phyloP scores from a whole-genome alignment of 1,284 basidiomycete species.

The Anthracocystis walkeri region DNA sequence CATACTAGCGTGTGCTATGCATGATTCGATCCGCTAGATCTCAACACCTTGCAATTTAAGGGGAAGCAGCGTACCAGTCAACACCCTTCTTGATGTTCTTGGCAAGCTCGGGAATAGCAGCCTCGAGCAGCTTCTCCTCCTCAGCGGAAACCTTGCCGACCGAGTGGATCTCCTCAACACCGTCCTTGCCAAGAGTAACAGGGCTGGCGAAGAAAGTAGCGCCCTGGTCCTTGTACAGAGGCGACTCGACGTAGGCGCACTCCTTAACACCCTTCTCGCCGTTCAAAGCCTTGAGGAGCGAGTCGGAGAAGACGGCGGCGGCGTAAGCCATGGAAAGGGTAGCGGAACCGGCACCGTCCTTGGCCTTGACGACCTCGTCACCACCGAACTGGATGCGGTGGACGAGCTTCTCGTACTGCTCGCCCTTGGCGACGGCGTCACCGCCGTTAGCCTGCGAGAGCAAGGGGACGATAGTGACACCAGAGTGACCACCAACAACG shows the following conservation, averaged over 20 bases:
- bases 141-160: conserved; percentile 65
- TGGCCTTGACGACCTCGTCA: conserved; percentile 92
- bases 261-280: conserved; percentile 88
- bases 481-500: conserved; percentile 96
- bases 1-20: no score
- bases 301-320: conserved; percentile 75
- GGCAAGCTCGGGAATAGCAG: conserved; percentile 65
- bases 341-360: conserved; percentile 86
- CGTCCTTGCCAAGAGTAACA: conserved; percentile 65
- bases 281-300: conserved; percentile 84
- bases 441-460: conserved; percentile 88
- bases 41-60: conserved; percentile 34
- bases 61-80: conserved; percentile 61
- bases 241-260: conserved; percentile 86
- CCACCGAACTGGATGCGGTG: conserved; percentile 93
- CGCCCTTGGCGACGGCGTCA: conserved; percentile 72
- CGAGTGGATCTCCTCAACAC: conserved; percentile 67
- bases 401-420: conserved; percentile 73
- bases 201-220: conserved; percentile 72
- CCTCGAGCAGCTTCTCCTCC: conserved; percentile 69
- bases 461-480: conserved; percentile 94
- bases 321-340: conserved; percentile 89
- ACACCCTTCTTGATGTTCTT: conserved; percentile 70
- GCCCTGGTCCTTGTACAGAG: conserved; percentile 78
- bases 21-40: no score